Conservation (phyloP, 169 alveolate genomes). For the Eimeria maxima region DNA sequence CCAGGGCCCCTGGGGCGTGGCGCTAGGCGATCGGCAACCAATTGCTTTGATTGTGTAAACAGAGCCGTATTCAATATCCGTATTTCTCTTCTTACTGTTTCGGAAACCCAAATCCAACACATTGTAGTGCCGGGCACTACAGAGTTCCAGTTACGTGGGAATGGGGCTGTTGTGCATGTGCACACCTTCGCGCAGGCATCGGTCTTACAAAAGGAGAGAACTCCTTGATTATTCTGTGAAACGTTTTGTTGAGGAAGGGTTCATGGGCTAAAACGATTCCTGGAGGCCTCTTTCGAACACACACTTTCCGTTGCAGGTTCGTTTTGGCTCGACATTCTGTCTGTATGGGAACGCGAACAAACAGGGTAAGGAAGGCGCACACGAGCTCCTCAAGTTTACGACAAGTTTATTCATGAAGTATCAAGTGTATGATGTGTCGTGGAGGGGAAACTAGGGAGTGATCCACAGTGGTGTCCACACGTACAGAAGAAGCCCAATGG, state of each 20-base stretch:
- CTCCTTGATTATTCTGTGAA: background rate
- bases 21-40: no score
- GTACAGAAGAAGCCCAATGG: slow-evolving; percentile 55
- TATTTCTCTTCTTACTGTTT: no score
- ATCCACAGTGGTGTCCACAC: background rate
- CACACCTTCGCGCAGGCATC: background rate
- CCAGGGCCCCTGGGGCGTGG: no score
- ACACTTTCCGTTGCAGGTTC: background rate
- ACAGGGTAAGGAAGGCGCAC: background rate
- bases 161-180: background rate
- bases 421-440: background rate
- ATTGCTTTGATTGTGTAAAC: no score
- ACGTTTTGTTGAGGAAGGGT: background rate
- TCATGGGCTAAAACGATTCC: background rate
- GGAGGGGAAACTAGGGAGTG: no score
- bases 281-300: background rate
- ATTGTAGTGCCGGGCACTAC: no score
- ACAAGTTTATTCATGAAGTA: background rate
- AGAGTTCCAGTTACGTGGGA: background rate
- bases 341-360: background rate
- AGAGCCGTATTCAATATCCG: no score
- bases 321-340: background rate
- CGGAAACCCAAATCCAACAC: no score
- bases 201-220: background rate
- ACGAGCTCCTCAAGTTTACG: background rate